Evolutionary conservation across 192 early-diverging fungal genomes (phyloP), one percentile per base, ranked within the genome.

Genomic region (Coemansia nantahalensis): DNA sequence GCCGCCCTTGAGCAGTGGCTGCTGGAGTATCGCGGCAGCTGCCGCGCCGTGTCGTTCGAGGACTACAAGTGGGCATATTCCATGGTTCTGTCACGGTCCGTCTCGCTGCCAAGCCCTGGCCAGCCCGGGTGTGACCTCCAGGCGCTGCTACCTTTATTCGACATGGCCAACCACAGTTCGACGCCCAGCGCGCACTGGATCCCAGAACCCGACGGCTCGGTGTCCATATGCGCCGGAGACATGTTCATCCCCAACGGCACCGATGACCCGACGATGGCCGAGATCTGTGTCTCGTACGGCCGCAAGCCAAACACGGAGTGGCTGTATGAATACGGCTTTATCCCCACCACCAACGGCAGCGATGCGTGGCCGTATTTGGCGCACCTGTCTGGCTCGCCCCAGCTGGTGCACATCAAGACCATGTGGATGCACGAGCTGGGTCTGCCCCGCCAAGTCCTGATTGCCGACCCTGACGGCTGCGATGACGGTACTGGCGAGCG

Each of bases 291-390:
- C 14, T 61, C 50, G 1, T 70, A 70, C 36, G 67, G 67, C 19
- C 39, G 44, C 5, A 70, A 70, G 19, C 46, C 59, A 5, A 59
- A 49, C 40, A 70, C 67, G 8, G 67, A 70, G 23, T 70, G 67
- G 67, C 16, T 62, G 2, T 70, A 70, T 21, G 67, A 61, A 44
- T 48, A 70, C 51, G 67, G 67, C 14, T 70, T 70, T 35, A 4
- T 70, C 23, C 67, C 67, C 3, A 16, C 31, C 13, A 33, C 37
- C 11, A 70, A 70, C 18, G 17, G 6, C 8, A 54, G 62, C 16
- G 54, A 57, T 11, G 39, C 46, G 15, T 70, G 67, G 67, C 67
- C 67, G 11, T 59, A 59, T 19, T 58, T 70, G 42, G 33, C 42
- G 5, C 37, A 32, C n/a, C 51, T 32, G 0, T 30, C 40, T 15